phyloP scores from a whole-genome alignment of 2,329 filamentous ascomycete species.

The Aureobasidium sp. region DNA sequence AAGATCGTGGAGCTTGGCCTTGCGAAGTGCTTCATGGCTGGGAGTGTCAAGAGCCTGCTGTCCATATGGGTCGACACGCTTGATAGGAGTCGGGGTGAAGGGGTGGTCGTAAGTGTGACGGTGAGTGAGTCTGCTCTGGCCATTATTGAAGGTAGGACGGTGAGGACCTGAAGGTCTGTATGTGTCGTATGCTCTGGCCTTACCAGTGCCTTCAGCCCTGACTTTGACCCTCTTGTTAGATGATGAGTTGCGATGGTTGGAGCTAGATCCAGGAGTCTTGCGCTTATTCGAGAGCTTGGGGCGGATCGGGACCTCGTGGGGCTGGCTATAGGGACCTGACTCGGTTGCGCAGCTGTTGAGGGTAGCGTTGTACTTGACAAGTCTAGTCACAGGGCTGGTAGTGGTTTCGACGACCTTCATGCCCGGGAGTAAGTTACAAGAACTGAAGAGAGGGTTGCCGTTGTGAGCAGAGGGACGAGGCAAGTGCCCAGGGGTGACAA shows the following conservation, averaged over 20 bases:
- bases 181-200: not conserved
- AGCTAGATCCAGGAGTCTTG: not conserved
- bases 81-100: not conserved
- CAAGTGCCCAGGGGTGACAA: slow-evolving; percentile 1
- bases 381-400: not conserved
- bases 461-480: not conserved
- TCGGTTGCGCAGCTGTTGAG: not conserved
- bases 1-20: not conserved
- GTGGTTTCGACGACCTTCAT: not conserved
- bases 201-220: not conserved
- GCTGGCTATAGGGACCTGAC: not conserved
- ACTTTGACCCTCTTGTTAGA: not conserved
- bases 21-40: not conserved
- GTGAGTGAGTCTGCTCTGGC: too few species aligned
- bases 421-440: too few species aligned
- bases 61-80: not conserved
- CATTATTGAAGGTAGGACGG: not conserved
- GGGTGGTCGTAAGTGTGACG: not conserved
- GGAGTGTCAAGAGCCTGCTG: not conserved
- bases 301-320: not conserved
- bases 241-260: not conserved
- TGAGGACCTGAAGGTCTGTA: not conserved
- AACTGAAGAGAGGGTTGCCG: too few species aligned
- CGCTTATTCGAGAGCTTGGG: not conserved
- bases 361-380: not conserved